Percentiles rank a stretch among this genome's conserved stretches.
Conservation (phyloP, 1,284 basidiomycete genomes). For the Chiua sp. region DNA sequence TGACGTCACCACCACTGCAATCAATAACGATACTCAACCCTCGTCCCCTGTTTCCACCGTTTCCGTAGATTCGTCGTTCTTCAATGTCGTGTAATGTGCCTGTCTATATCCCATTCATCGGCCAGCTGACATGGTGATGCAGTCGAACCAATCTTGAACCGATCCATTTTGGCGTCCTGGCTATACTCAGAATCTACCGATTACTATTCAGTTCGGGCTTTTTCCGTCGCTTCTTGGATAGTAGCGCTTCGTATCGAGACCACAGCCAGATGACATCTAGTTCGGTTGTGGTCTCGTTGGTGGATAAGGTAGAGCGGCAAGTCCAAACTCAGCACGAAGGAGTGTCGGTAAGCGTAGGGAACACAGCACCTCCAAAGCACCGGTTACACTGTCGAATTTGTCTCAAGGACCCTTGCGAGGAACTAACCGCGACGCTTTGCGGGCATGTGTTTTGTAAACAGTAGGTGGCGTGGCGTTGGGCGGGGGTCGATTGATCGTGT, state of each 20-base stretch:
- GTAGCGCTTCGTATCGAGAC: too few relatives aligned
- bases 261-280: too few relatives aligned
- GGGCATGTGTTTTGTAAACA: slow-evolving; percentile 62
- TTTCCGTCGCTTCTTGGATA: too few relatives aligned
- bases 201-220: too few relatives aligned
- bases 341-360: neutral
- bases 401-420: slow-evolving; percentile 45
- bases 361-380: neutral
- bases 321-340: neutral
- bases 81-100: slow-evolving; percentile 23
- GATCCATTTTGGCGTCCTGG: too few relatives aligned
- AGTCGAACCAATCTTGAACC: slow-evolving; percentile 1
- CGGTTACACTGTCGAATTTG: slow-evolving; percentile 53
- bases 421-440: slow-evolving; percentile 59
- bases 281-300: slow-evolving; percentile 1
- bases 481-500: neutral
- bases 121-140: slow-evolving; percentile 2
- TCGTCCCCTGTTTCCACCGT: slow-evolving; percentile 16
- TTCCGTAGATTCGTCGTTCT: slow-evolving; percentile 12
- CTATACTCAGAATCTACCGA: too few relatives aligned
- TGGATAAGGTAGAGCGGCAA: neutral
- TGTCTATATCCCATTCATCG: neutral
- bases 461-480: slow-evolving; percentile 37
- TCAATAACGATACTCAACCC: slow-evolving; percentile 7
- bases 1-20: neutral